These are phyloP conservation scores for Coprinopsis strossmayeri DNA, from an alignment of 768 basidiomycete genomes.

Conservation along the genomic window DNA sequence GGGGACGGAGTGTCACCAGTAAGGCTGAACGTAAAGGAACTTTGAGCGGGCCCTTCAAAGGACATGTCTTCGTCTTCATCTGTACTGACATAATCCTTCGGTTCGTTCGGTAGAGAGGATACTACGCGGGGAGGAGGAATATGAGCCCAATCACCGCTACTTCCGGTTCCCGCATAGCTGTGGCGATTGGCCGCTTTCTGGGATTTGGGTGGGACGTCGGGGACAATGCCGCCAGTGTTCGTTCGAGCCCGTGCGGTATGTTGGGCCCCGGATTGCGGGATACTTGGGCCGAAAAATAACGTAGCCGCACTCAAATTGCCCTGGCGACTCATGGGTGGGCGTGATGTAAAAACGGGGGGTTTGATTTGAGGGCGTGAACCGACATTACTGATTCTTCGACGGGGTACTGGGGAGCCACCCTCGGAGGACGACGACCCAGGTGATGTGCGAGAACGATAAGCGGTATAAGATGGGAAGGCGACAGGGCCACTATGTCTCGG, in stretches of 20 bases:
- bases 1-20: slow-evolving; percentile 55
- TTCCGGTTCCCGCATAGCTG: slow-evolving; percentile 54
- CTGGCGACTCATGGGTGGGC: slow-evolving; percentile 41
- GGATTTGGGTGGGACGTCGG: slow-evolving; percentile 13
- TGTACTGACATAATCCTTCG: slow-evolving; percentile 27
- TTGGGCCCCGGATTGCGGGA: slow-evolving; percentile 28
- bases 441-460: slow-evolving; percentile 31
- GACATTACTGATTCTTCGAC: slow-evolving; percentile 43
- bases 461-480: slow-evolving; percentile 35
- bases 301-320: slow-evolving; percentile 55
- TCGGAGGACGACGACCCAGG: slow-evolving; percentile 42
- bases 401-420: slow-evolving; percentile 44
- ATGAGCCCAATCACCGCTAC: slow-evolving; percentile 14
- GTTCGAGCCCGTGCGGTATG: too few species aligned
- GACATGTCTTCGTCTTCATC: slow-evolving; percentile 48
- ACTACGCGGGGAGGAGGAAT: slow-evolving; percentile 22
- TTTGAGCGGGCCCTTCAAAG: slow-evolving; percentile 40
- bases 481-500: slow-evolving; percentile 28
- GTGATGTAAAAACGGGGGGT: slow-evolving; percentile 18
- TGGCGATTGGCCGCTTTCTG: slow-evolving; percentile 42
- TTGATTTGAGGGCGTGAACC: slow-evolving; percentile 16
- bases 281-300: slow-evolving; percentile 61
- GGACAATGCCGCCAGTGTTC: too few species aligned
- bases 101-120: slow-evolving; percentile 30
- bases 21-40: slow-evolving; percentile 53